A percentile compares a stretch with the other conserved stretches of the same genome.
These are phyloP conservation scores for Suillus bovinus DNA, from an alignment of 768 basidiomycete genomes.

Conservation along the genomic window DNA sequence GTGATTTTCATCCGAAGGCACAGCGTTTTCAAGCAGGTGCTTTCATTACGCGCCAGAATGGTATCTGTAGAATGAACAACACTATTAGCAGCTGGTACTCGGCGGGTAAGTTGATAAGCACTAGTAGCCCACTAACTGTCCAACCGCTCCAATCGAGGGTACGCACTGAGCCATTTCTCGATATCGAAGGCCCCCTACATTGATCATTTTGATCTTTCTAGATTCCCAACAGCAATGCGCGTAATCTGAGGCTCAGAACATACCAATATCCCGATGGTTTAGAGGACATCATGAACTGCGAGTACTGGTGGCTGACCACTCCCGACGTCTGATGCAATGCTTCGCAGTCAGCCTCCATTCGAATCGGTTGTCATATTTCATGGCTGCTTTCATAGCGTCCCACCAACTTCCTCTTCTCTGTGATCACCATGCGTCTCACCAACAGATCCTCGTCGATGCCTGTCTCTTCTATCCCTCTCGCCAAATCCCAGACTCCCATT, in stretches of 20 bases:
- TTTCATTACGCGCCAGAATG: background rate
- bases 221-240: background rate
- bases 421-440: background rate
- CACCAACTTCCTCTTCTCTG: background rate
- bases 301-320: slow-evolving; percentile 2
- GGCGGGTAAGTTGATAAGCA: background rate
- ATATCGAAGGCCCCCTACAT: background rate
- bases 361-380: background rate
- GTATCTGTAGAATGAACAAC: background rate
- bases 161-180: background rate
- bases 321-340: background rate
- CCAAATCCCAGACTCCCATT: background rate
- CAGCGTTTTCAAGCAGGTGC: too few species aligned
- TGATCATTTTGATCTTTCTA: background rate
- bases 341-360: slow-evolving; percentile 2
- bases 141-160: background rate
- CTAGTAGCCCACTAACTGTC: background rate
- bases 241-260: background rate
- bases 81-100: background rate
- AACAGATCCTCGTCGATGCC: background rate
- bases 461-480: background rate
- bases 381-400: background rate
- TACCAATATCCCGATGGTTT: background rate
- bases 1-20: background rate
- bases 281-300: background rate